phyloP scores from a whole-genome alignment of 352 stramenopile species.

The Globisporangium abappressorium region DNA sequence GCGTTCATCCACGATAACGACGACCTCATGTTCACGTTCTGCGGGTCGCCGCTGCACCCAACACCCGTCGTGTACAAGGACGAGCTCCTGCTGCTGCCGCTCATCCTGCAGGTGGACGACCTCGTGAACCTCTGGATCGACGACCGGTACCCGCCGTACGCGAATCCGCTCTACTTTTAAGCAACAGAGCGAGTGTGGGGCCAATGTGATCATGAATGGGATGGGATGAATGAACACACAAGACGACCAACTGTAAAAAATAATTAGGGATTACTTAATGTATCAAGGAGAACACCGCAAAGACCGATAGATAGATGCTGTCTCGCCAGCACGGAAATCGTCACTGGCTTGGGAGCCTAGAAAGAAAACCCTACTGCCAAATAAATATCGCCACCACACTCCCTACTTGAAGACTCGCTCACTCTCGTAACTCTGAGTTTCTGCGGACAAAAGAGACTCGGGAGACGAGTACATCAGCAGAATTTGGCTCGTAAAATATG shows the following conservation, averaged over 20 bases:
- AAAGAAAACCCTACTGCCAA: not conserved
- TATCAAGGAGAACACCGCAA: not conserved
- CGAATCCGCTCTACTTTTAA: conserved; percentile 69
- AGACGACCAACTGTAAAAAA: not conserved
- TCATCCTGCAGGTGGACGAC: conserved; percentile 68
- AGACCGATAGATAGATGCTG: not conserved
- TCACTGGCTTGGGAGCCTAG: not conserved
- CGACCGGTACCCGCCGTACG: conserved; percentile 61
- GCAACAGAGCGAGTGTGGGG: not conserved
- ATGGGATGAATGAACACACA: not conserved
- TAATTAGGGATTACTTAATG: not conserved
- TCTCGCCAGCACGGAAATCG: not conserved
- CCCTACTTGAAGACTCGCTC: not conserved
- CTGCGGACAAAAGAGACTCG: not conserved
- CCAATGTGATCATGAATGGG: not conserved
- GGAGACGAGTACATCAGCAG: not conserved
- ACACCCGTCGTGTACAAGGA: conserved; percentile 55
- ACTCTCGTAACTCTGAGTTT: not conserved
- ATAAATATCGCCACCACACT: not conserved
- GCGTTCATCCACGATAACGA: conserved; percentile 53
- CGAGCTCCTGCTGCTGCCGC: conserved; percentile 49
- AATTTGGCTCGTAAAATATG: not conserved
- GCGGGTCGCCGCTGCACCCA: conserved; percentile 47
- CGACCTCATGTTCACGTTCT: conserved; percentile 55
- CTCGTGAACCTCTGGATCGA: conserved; percentile 77